Percentiles rank a stretch among this genome's conserved stretches.
Evolutionary conservation across 768 basidiomycete species (phyloP).

Genomic region (Pleurotus platypus): DNA sequence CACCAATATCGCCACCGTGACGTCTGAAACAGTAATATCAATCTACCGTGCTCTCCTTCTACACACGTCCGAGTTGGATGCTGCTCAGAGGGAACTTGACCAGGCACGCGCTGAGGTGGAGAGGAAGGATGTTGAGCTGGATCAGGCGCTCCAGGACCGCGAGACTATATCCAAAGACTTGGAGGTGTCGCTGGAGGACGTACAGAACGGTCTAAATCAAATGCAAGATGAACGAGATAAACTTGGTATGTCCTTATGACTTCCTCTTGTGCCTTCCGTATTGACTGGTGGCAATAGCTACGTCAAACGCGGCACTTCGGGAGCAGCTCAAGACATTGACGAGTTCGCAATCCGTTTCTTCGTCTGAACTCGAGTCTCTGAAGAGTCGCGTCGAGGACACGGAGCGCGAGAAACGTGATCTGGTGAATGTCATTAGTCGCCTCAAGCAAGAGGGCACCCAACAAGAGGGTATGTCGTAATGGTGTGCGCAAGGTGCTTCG

Average conservation of each 20-base stretch:
- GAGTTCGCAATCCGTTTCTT: conserved; percentile 58
- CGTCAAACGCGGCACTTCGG: conserved; percentile 45
- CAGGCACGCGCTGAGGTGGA: conserved; percentile 64
- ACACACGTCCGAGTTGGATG: conserved; percentile 54
- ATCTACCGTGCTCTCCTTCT: conserved; percentile 61
- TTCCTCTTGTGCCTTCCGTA: conserved; percentile 5
- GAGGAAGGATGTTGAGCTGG: conserved; percentile 77
- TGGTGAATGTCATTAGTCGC: conserved; percentile 78
- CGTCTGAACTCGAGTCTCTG: conserved; percentile 54
- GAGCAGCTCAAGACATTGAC: conserved; percentile 54
- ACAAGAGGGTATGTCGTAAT: conserved; percentile 59
- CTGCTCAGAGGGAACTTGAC: conserved; percentile 61
- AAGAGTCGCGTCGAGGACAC: conserved; percentile 65
- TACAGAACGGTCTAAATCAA: conserved; percentile 52
- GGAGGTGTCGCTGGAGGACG: conserved; percentile 45
- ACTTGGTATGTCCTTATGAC: conserved; percentile 45
- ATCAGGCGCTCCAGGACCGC: conserved; percentile 79
- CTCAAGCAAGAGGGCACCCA: conserved; percentile 72
- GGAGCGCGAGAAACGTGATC: conserved; percentile 88
- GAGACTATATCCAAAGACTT: conserved; percentile 59
- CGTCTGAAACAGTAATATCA: conserved; percentile 54
- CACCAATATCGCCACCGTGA: conserved; percentile 48
- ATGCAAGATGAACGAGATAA: conserved; percentile 63
- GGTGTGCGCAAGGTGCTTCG: not conserved
- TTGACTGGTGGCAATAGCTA: conserved; percentile 31